A percentile compares a stretch with the other conserved stretches of the same genome.
phyloP scores from a whole-genome alignment of 2,329 filamentous ascomycete species.

The Ophiostoma triangulosporum region DNA sequence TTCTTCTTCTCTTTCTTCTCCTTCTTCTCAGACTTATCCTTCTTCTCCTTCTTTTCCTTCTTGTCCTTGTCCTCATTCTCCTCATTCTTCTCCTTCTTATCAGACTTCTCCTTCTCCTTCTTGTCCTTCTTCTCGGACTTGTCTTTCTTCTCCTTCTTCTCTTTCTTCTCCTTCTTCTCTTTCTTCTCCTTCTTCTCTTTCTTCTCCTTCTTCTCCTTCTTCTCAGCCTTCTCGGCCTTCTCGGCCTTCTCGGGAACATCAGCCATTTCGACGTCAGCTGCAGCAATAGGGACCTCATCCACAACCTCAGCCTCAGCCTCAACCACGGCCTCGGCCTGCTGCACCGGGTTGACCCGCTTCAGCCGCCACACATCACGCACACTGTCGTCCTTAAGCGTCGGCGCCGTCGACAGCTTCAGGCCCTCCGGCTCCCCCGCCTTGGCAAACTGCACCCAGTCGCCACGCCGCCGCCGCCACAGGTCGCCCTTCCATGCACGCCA shows the following conservation, averaged over 20 bases:
- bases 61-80: background rate
- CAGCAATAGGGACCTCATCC: background rate
- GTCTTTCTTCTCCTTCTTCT: conserved; percentile 4
- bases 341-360: background rate
- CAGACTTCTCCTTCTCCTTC: conserved; percentile 3
- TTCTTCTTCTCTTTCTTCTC: background rate
- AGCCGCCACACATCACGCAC: background rate
- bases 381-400: conserved; percentile 13
- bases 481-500: conserved; percentile 47
- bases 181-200: background rate
- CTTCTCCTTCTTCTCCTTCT: background rate
- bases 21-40: background rate
- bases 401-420: conserved; percentile 23
- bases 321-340: background rate
- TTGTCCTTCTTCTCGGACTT: conserved; percentile 4
- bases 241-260: background rate
- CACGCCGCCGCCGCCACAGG: conserved; percentile 37
- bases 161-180: background rate
- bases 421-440: conserved; percentile 33
- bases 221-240: background rate
- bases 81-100: background rate
- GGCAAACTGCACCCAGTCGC: conserved; percentile 44
- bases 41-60: background rate
- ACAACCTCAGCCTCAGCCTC: background rate
- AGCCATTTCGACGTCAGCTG: background rate